Base-by-base conservation (phyloP, 768 basidiomycete genomes). In the Sutorius australiensis region DNA sequence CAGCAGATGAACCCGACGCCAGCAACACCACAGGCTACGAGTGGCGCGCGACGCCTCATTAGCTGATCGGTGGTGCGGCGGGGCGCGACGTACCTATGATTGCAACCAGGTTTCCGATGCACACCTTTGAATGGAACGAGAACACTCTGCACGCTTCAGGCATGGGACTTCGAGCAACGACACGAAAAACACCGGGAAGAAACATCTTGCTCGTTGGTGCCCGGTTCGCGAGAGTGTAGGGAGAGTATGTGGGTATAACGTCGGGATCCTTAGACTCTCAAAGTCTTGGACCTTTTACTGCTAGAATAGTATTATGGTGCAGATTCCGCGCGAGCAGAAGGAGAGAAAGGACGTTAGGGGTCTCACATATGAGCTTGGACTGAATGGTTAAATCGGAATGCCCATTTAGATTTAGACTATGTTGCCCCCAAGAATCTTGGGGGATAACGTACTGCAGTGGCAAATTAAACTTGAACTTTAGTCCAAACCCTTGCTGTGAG, bases 61-160 rank as follows among this genome's bases (percentile, higher is more conserved):
- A n/a, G 27, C 2, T 32, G 17, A 50, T 17, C 12, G 34, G 24
- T 8, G n/a, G 5, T 1, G 3, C 3, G 24, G 1, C n/a, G 16
- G 17, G n/a, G 21, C 28, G 4, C 8, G 14, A 53, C 64, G 3
- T 31, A 61, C 67, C 67, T 8, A 66, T 3, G 36, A 68, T 61
- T 3, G 51, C 57, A 36, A 66, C 28, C 17, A 66, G 11, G 48
- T 66, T 61, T 0, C 67, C 65, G 4, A 66, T 14, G 14, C 67
- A 66, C 4, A 68, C 57, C 3, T 46, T 54, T 14, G 47, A 54
- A 0, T 47, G 16, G 30, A 56, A 1, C 1, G 53, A 47, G 33
- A 61, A 54, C 13, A 56, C 51, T 16, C 33, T 45, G 42, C 67
- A 67, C 1, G 28, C 10, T 1, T 39, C 43, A 21, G 59, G 56